Evolutionary conservation across 192 early-diverging fungal genomes (phyloP).

Genomic region (Blastocladiella britannica): DNA sequence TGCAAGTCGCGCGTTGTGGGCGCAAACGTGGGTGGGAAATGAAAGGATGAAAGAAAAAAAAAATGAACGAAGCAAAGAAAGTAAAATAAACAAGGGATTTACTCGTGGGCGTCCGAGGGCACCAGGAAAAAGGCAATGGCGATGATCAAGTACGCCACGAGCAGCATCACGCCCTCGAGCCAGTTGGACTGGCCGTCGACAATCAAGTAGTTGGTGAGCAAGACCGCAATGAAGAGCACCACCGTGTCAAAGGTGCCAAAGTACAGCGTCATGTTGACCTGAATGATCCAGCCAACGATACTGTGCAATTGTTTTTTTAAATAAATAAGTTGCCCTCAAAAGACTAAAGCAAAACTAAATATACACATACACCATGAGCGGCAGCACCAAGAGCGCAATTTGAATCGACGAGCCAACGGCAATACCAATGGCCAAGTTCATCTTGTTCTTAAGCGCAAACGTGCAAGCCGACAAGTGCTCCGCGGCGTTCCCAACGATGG

Average conservation of each 20-base stretch:
- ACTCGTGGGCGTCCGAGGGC: too few relatives aligned
- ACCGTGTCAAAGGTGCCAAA: slow-evolving; percentile 67
- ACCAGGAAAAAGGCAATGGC: slow-evolving; percentile 64
- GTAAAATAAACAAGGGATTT: too few relatives aligned
- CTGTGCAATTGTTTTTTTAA: too few relatives aligned
- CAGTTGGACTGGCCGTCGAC: slow-evolving; percentile 78
- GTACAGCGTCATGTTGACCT: slow-evolving; percentile 53
- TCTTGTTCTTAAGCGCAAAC: slow-evolving; percentile 67
- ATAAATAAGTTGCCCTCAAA: too few relatives aligned
- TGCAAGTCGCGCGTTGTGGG: too few relatives aligned
- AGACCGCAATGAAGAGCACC: slow-evolving; percentile 54
- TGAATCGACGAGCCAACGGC: slow-evolving; percentile 78
- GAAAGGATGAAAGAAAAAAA: too few relatives aligned
- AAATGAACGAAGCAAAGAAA: too few relatives aligned
- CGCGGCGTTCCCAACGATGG: slow-evolving; percentile 12
- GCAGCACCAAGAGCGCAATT: slow-evolving; percentile 61
- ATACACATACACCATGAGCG: slow-evolving; percentile 34
- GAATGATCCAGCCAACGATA: slow-evolving; percentile 72
- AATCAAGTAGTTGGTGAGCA: slow-evolving; percentile 60
- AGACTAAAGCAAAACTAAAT: background rate
- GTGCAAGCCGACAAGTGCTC: slow-evolving; percentile 64
- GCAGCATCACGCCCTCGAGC: slow-evolving; percentile 69
- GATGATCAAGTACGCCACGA: slow-evolving; percentile 66
- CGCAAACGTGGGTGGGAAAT: too few relatives aligned
- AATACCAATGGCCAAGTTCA: slow-evolving; percentile 74